These are phyloP conservation scores for Aspergillus sp. DNA, from an alignment of 2,329 filamentous ascomycete species.

Conservation along the genomic window DNA sequence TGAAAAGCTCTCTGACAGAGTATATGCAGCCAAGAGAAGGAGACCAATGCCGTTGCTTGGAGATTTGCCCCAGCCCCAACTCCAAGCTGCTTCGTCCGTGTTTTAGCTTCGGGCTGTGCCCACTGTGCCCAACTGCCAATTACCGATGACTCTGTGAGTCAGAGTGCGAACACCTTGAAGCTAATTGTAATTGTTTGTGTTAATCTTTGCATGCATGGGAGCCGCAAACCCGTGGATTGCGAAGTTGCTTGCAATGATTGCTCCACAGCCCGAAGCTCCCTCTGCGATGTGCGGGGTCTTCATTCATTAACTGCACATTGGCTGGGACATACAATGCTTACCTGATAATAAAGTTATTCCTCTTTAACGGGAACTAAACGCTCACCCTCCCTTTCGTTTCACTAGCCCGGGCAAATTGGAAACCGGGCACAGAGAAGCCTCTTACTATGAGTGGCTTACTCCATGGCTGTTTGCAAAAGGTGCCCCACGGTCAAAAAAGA, in stretches of 20 bases:
- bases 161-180: background rate
- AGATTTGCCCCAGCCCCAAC: background rate
- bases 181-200: background rate
- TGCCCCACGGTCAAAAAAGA: background rate
- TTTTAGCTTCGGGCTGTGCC: background rate
- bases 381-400: background rate
- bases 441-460: background rate
- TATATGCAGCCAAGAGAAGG: slow-evolving; percentile 1
- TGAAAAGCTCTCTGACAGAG: background rate
- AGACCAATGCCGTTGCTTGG: background rate
- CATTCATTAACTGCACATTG: background rate
- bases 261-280: background rate
- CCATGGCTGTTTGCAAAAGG: background rate
- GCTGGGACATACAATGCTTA: no score
- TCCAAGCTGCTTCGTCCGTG: background rate
- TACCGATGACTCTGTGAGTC: background rate
- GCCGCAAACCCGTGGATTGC: no score
- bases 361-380: background rate
- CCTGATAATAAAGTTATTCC: no score
- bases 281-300: background rate
- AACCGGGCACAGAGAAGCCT: background rate
- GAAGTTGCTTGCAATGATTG: background rate
- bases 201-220: no score
- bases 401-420: slow-evolving; percentile 2
- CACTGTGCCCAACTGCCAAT: background rate